A percentile compares a stretch with the other conserved stretches of the same genome.
phyloP scores from a whole-genome alignment of 805 yeast genomes.

The Kluyveromyces aestuarii region DNA sequence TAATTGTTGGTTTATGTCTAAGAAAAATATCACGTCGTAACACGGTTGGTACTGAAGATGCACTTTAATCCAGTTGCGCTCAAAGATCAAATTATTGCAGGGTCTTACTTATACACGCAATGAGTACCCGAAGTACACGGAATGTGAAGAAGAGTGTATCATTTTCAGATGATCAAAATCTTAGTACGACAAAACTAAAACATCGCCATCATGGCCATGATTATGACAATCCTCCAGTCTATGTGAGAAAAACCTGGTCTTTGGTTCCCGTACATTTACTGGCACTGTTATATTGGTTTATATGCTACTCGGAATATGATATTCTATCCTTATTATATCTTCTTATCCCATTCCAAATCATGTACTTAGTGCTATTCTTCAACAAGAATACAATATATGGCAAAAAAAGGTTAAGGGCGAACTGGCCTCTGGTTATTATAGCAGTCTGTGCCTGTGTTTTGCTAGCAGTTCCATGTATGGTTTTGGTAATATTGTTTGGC shows the following conservation, averaged over 20 bases:
- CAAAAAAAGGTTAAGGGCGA: slow-evolving; percentile 24
- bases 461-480: slow-evolving; percentile 19
- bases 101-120: neutral
- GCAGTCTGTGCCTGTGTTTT: slow-evolving; percentile 18
- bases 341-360: slow-evolving; percentile 28
- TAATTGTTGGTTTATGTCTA: too few relatives aligned
- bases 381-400: slow-evolving; percentile 28
- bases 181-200: slow-evolving; percentile 11
- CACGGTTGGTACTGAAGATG: neutral
- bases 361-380: slow-evolving; percentile 28
- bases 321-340: slow-evolving; percentile 18
- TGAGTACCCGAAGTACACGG: slow-evolving; percentile 6
- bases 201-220: slow-evolving; percentile 16
- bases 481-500: slow-evolving; percentile 56
- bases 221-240: slow-evolving; percentile 27
- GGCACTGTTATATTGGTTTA: slow-evolving; percentile 26
- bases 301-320: slow-evolving; percentile 24
- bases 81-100: neutral
- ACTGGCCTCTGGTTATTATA: slow-evolving; percentile 15
- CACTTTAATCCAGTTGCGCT: too few relatives aligned
- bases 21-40: too few relatives aligned
- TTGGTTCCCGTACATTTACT: slow-evolving; percentile 28
- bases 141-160: slow-evolving; percentile 23
- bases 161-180: slow-evolving; percentile 27
- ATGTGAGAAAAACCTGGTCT: slow-evolving; percentile 20